Evolutionary conservation across 108 stramenopile species (phyloP), one percentile per base, ranked within the genome.

Genomic region (Stephanodiscus triporus): DNA sequence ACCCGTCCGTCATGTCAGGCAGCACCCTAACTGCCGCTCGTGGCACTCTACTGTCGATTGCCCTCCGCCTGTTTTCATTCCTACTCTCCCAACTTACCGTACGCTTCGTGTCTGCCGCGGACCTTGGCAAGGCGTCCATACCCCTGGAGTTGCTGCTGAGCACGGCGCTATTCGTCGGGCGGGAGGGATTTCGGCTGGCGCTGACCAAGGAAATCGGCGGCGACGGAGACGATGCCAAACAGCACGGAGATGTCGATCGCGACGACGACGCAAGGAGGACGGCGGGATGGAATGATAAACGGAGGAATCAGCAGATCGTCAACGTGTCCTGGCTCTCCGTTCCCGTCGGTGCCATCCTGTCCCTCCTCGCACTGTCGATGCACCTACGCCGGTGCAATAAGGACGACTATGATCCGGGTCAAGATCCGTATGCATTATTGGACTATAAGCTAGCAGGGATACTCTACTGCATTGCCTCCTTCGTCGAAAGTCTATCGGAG

Each of bases 121-220:
- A 86, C 6, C 63, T 96, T 43, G 96, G 96, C 11, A 84, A 80
- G 78, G 90, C 93, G 9, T 81, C 84, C 8, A 87, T 96, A 54
- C 87, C 84, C 37, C 66, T 97, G 60, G 96, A 97, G 65, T 66
- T 97, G 22, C 50, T 92, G 1, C 66, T 92, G 42, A 84, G 89
- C 1, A 92, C 90, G 13, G 70, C 87, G 6, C 74, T 95, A 11
- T 97, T 95, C 77, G 66, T 97, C 13, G 90, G 91, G 63, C 77
- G 96, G 10, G 96, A 97, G 76, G 93, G 93, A 17, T 93, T 95
- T 79, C 93, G 96, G 14, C 68, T 97, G 55, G 90, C 85, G 2
- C 77, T 92, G 45, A 88, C 87, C 17, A 82, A 81, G 42, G 88
- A 85, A 29, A 43, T 77, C 16, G 48, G 54, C 55, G 79, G 32